These are phyloP conservation scores for Amylostereum chailletii DNA, from an alignment of 1,284 basidiomycete genomes.

Conservation along the genomic window DNA sequence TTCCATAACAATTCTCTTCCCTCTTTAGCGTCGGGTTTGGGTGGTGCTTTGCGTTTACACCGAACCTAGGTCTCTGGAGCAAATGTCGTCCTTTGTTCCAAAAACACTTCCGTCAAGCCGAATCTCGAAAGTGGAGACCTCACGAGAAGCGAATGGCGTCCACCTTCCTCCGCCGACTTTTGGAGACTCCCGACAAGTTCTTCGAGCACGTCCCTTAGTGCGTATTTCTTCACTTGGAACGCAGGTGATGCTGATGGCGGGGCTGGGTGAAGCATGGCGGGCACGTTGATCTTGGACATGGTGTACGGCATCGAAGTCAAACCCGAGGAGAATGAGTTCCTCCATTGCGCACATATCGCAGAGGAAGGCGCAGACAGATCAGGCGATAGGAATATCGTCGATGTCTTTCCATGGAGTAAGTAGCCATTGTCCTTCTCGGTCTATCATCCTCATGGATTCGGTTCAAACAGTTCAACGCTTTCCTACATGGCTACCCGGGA, in stretches of 20 bases:
- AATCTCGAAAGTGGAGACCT: not conserved
- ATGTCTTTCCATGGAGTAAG: not conserved
- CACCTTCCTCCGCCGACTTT: not conserved
- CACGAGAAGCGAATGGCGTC: not conserved
- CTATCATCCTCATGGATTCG: not conserved
- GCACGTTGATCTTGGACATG: not conserved
- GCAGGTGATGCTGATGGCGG: not conserved
- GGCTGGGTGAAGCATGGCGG: not conserved
- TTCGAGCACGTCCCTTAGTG: slow-evolving; percentile 1
- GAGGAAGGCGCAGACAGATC: not conserved
- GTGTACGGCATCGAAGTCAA: not conserved
- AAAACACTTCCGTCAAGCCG: not conserved
- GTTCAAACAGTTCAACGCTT: not conserved
- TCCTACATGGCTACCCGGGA: not conserved
- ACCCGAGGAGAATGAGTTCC: not conserved
- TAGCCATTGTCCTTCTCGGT: not conserved
- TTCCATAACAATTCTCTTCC: too few species aligned
- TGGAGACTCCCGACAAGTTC: slow-evolving; percentile 1
- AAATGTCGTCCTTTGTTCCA: not conserved
- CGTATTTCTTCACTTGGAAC: not conserved
- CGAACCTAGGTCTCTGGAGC: not conserved
- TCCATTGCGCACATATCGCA: not conserved
- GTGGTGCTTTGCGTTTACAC: too few species aligned
- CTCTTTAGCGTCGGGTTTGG: too few species aligned
- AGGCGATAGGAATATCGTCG: not conserved